Conservation (phyloP, 345 rosid genomes). For the Nasturtium officinale region DNA sequence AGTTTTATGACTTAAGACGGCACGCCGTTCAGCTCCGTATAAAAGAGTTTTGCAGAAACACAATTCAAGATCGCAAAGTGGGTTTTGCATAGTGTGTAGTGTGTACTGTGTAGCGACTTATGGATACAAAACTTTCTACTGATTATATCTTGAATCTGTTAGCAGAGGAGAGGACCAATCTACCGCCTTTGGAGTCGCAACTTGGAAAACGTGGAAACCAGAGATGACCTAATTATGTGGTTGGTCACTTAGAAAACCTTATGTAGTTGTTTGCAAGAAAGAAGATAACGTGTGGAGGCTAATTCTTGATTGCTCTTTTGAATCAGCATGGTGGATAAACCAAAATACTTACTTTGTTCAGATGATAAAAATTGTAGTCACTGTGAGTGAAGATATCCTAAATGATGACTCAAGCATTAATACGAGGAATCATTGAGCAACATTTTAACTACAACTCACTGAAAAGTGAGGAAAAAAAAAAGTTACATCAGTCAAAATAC, state of each 20-base stretch:
- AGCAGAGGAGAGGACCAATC: background rate
- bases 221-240: background rate
- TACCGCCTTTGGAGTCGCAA: too few relatives aligned
- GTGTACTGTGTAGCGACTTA: background rate
- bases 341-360: too few relatives aligned
- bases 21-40: background rate
- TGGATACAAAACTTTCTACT: background rate
- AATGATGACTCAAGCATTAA: background rate
- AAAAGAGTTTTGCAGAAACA: background rate
- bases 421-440: background rate
- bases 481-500: constrained; percentile 6
- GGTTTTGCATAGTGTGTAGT: background rate
- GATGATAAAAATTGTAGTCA: too few relatives aligned
- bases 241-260: background rate
- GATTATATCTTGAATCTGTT: background rate
- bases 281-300: background rate
- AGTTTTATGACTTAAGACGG: background rate
- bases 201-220: background rate
- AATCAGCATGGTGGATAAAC: too few relatives aligned
- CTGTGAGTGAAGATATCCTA: background rate
- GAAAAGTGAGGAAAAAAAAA: background rate
- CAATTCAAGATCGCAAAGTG: background rate
- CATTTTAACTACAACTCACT: constrained; percentile 10
- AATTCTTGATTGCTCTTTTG: background rate
- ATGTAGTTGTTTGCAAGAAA: background rate